Base-by-base conservation (phyloP, 345 rosid species). In the Eucalyptus pauciflora region DNA sequence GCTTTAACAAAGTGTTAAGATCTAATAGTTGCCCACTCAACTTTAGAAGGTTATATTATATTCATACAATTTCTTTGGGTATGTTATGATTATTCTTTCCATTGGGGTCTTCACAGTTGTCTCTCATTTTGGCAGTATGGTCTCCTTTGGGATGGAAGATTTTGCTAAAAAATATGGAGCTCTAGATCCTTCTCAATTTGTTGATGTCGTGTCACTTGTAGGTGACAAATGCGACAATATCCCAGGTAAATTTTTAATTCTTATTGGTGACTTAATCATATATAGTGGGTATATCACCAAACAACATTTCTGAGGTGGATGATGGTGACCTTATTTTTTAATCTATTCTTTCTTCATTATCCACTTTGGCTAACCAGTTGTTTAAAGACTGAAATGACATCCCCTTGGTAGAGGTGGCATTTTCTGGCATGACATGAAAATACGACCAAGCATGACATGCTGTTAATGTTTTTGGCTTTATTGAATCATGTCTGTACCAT, bases 111-210 rank as follows among this genome's bases (percentile, higher is more conserved):
- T 76, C 48, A 76, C 48, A 10, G 29, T 76, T 76, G 27, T 76
- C 85, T 41, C 48, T 76, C 48, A 41, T 86, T 81, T 87, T 88
- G 90, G 88, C 95, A 97, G 99, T 91, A 96, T 97, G 98, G 94
- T 93, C 88, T 97, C 99, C 86, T 97, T 95, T 89, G 99, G 99
- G 87, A 88, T 95, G 92, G 99, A 97, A 91, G 97, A 97, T 87
- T 97, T 97, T 88, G 96, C 99, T 88, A 86, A 95, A 92, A 95
- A 92, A 91, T 97, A 93, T 85, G 97, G 98, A 89, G 92, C 87
- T 86, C 87, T 97, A 93, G 90, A 93, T 89, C 99, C 98, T 88
- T 92, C 95, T 79, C 99, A 97, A 91, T 96, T 97, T 92, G 99
- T 96, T 90, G 99, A 97, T 92, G 89, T 96, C 31, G 91, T 95